Evolutionary conservation across 768 basidiomycete genomes (phyloP), one percentile per base, ranked within the genome.

Genomic region (Suillus weaverae): DNA sequence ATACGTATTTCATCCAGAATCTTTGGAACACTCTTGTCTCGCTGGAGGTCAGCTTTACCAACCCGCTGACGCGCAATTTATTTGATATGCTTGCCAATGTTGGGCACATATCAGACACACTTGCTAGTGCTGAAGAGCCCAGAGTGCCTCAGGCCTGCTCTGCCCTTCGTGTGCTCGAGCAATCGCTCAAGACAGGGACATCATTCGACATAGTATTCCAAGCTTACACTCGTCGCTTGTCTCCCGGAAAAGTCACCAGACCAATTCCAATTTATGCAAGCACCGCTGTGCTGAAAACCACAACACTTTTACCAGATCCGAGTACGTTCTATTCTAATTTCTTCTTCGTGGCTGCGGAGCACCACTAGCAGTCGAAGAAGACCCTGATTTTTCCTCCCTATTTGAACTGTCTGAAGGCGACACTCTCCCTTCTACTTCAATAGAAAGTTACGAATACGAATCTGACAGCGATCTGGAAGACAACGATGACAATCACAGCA

Each of bases 191-290:
- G 14, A 62, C 30, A 20, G 64, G 64, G 11, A 48, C 51, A 38
- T 64, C 44, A 13, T 64, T 64, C 33, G 48, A 64, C 46, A 22
- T 38, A 6, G 33, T 51, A 33, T 64, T 61, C 46, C 46, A 61
- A n/a, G 35, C 32, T 35, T 61, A 51, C 46, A 61, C 59, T 38
- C 39, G 43, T 43, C 48, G 60, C 7, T 8, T 20, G 48, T 33
- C 41, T 8, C 38, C 9, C 5, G 60, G 63, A 36, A 64, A 14
- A 1, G 26, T 39, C 10, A 4, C n/a, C 7, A 50, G 32, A 16
- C 57, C 60, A 20, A 46, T 50, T 8, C 59, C 59, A 5, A 51
- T 62, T 22, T 61, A 64, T 51, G 64, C 64, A 18, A 33, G 39
- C 35, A 61, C 59, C 26, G 10, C 26, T 39, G 60, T 64, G 18